Conservation (phyloP, 2,329 filamentous ascomycete species). For the Aspergillus ustus region DNA sequence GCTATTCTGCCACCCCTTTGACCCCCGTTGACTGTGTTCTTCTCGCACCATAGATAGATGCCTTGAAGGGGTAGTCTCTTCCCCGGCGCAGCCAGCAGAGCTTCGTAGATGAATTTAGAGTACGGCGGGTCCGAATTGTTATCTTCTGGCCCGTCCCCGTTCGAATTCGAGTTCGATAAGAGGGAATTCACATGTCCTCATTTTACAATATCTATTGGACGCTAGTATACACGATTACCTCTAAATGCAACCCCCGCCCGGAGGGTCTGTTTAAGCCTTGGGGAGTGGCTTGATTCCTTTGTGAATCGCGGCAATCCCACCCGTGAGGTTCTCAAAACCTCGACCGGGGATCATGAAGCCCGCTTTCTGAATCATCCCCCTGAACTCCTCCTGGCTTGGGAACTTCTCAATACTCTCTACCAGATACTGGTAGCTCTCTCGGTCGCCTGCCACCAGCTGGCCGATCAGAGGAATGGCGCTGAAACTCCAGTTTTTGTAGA, state of each 20-base stretch:
- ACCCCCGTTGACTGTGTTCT: too few relatives aligned
- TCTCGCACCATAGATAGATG: too few relatives aligned
- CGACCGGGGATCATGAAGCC: slow-evolving; percentile 83
- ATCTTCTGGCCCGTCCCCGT: too few relatives aligned
- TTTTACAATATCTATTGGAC: background rate
- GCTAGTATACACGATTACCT: slow-evolving; percentile 8
- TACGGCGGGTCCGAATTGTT: too few relatives aligned
- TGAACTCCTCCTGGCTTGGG: slow-evolving; percentile 82
- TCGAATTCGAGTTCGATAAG: too few relatives aligned
- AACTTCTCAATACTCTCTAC: slow-evolving; percentile 97
- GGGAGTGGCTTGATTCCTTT: slow-evolving; percentile 82
- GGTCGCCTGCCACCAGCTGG: slow-evolving; percentile 89
- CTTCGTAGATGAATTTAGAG: too few relatives aligned
- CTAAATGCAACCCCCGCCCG: background rate
- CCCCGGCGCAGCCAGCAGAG: too few relatives aligned
- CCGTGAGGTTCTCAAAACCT: slow-evolving; percentile 88
- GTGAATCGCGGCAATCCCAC: slow-evolving; percentile 93
- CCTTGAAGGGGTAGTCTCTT: too few relatives aligned
- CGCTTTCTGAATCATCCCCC: slow-evolving; percentile 62
- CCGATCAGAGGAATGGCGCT: slow-evolving; percentile 92
- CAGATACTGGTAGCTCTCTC: slow-evolving; percentile 96
- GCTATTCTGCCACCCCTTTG: too few relatives aligned
- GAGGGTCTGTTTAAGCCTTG: slow-evolving; percentile 13
- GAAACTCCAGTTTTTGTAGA: slow-evolving; percentile 97
- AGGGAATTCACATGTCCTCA: background rate